Base-by-base conservation (phyloP, 2,329 filamentous ascomycete genomes). In the Metarhizium brunneum region DNA sequence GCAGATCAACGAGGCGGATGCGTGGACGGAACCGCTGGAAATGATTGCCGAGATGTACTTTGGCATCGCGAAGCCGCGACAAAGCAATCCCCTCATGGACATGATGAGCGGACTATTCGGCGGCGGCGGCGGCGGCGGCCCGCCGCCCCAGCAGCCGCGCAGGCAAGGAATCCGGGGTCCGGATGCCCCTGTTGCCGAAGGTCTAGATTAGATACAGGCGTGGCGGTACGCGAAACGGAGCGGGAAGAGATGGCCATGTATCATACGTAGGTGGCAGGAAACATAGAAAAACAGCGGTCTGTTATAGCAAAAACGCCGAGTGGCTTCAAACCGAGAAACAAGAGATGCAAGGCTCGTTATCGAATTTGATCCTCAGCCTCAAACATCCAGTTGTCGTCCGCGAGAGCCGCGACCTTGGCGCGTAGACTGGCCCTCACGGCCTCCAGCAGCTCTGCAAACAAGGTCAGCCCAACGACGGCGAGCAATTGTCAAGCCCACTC, bases 41-140 rank as follows among this genome's bases (percentile, higher is more conserved):
- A 85, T 90, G 70, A 86, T 99, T 64, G 92, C 88, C 51, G 92
- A 99, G 75, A 92, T 96, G 83, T 99, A 97, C 76, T 99, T 99
- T 73, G 85, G 85, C 40, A 95, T 99, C 69, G 83, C 85, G 74
- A 86, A 91, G 67, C 92, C 92, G 50, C 82, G 87, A 65, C 90
- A 96, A 75, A 88, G 86, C 60, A 97, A 97, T 70, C 92, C 92
- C 3, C 76, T 99, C 70, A 84, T 97, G 72, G 94, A 99, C 69
- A 97, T 99, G 92, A 95, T 99, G 88, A 92, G 91, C 50, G 92
- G 85, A 59, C 83, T 99, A 78, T 88, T 99, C 51, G 90, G 90
- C 20, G 86, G 84, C 20, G 20, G 20, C 20, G 20, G 20, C 6
- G 81, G 79, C 30, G 77, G 25, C 6, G 77, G 61, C 16, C 63